These are phyloP conservation scores for Gonium pectorale DNA, from an alignment of 139 green algal genomes.

Conservation along the genomic window DNA sequence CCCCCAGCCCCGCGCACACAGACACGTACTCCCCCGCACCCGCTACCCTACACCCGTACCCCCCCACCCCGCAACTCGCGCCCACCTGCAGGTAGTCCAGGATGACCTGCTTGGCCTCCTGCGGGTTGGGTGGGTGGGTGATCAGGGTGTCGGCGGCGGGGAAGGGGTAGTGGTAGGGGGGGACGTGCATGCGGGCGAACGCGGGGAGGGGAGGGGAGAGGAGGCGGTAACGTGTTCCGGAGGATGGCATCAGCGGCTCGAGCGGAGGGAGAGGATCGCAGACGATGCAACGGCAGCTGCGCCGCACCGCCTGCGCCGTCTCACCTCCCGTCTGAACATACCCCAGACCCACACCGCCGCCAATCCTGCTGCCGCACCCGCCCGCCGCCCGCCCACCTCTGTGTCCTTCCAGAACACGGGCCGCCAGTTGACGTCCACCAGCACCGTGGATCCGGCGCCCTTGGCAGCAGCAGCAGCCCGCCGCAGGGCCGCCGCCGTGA, in stretches of 20 bases:
- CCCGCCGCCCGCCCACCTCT: conserved; percentile 46
- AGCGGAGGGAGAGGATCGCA: too few species aligned
- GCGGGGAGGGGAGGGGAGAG: neutral
- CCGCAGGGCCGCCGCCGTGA: conserved; percentile 69
- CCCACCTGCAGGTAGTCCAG: conserved; percentile 54
- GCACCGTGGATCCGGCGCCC: conserved; percentile 49
- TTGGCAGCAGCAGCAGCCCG: conserved; percentile 63
- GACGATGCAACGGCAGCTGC: too few species aligned
- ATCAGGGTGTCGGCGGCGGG: neutral
- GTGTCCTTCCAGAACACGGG: conserved; percentile 87
- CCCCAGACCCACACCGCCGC: too few species aligned
- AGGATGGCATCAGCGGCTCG: neutral
- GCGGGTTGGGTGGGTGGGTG: too few species aligned
- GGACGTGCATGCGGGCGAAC: too few species aligned
- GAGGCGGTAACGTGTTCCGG: neutral
- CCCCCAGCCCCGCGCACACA: too few species aligned
- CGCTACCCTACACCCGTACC: too few species aligned
- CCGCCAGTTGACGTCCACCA: conserved; percentile 95
- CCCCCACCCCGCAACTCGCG: neutral
- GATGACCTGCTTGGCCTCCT: conserved; percentile 53
- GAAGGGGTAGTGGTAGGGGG: neutral
- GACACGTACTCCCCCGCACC: too few species aligned
- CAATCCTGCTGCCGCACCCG: too few species aligned
- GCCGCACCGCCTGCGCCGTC: too few species aligned
- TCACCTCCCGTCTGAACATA: too few species aligned